Percentiles rank a stretch among this genome's conserved stretches.
Conservation (phyloP, 495 filamentous ascomycete species). For the Terfezia claveryi region DNA sequence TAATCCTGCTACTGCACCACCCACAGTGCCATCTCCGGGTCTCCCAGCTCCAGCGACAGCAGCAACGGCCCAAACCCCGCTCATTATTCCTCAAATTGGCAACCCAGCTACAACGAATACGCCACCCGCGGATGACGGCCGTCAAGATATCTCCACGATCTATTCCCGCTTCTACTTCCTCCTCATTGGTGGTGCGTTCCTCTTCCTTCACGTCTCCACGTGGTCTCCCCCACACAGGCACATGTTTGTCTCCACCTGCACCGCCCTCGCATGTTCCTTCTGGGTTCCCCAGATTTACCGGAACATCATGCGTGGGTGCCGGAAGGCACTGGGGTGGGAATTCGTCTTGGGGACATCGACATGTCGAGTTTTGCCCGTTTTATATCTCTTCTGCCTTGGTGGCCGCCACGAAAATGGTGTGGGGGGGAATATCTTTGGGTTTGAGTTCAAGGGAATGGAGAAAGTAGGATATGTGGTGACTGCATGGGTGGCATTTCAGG, state of each 20-base stretch:
- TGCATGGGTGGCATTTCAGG: conserved; percentile 82
- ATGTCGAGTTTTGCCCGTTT: conserved; percentile 51
- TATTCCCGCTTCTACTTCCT: conserved; percentile 58
- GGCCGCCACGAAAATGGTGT: no score
- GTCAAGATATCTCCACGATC: conserved; percentile 45
- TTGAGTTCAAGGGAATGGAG: conserved; percentile 32
- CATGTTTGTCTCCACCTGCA: conserved; percentile 44
- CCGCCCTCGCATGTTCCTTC: conserved; percentile 61
- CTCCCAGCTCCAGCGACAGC: conserved; percentile 29
- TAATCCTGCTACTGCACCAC: conserved; percentile 5
- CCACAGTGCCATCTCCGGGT: conserved; percentile 17
- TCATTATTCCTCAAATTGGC: conserved; percentile 18
- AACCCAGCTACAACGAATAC: neutral
- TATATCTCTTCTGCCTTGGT: conserved; percentile 51
- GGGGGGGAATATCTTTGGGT: conserved; percentile 53
- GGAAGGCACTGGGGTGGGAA: conserved; percentile 65
- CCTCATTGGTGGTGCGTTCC: conserved; percentile 45
- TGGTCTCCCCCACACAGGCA: conserved; percentile 50
- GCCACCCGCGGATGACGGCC: conserved; percentile 12
- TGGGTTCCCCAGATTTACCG: conserved; percentile 82
- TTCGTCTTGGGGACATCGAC: conserved; percentile 69
- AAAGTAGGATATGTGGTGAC: conserved; percentile 37
- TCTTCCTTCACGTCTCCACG: conserved; percentile 51
- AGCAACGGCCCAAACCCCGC: conserved; percentile 29
- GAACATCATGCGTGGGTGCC: conserved; percentile 77